These are phyloP conservation scores for Dichotomopilus funicola DNA, from an alignment of 2,329 filamentous ascomycete species.

Conservation along the genomic window DNA sequence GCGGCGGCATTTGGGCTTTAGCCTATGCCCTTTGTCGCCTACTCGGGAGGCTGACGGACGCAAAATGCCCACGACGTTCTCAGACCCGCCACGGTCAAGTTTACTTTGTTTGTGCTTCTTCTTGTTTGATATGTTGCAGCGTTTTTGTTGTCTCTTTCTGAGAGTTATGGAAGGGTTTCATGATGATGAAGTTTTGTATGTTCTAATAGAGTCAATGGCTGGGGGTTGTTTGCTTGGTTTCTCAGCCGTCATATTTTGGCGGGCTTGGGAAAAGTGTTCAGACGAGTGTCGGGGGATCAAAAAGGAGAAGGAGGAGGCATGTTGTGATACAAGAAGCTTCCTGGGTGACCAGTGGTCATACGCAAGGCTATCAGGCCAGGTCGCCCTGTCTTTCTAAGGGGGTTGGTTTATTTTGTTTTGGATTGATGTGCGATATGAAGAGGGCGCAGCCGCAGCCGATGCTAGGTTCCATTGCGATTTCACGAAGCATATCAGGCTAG, in stretches of 20 bases:
- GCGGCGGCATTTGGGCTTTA: too few relatives aligned
- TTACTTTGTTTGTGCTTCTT: not conserved
- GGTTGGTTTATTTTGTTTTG: too few relatives aligned
- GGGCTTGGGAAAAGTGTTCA: not conserved
- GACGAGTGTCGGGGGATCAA: not conserved
- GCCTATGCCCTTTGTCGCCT: too few relatives aligned
- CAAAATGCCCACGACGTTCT: slow-evolving; percentile 10
- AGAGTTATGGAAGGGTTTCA: not conserved
- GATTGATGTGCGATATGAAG: not conserved
- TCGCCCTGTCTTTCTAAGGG: too few relatives aligned
- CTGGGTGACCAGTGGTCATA: not conserved
- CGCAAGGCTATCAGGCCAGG: too few relatives aligned
- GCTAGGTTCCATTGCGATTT: not conserved
- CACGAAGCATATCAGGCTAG: not conserved
- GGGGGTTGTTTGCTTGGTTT: not conserved
- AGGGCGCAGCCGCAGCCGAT: not conserved
- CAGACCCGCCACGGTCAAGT: not conserved
- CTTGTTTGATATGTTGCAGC: not conserved
- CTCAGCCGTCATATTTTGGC: not conserved
- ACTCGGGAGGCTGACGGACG: not conserved
- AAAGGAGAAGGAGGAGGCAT: not conserved
- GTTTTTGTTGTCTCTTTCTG: not conserved
- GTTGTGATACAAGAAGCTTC: not conserved
- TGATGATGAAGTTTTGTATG: not conserved
- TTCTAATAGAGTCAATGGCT: not conserved